Evolutionary conservation across 129 eudicot species (phyloP), one percentile per base, ranked within the genome.

Genomic region (Saussurea involucrata): DNA sequence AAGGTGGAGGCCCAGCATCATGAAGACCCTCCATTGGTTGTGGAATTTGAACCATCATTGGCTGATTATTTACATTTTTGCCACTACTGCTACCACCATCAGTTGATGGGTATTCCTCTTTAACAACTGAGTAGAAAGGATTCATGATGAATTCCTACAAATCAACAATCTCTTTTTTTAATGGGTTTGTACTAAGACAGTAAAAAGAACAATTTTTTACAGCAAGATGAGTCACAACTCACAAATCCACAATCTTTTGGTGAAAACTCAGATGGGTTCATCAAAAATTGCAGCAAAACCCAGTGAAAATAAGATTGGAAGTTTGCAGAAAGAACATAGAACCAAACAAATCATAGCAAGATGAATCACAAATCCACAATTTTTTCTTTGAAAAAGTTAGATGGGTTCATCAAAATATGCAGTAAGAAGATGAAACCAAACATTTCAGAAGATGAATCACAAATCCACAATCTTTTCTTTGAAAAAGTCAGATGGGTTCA

Each of bases 1-100:
- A 95, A 2, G 98, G 98, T 21, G 97, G 98, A 0, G 98, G 98
- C 2, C 97, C 98, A 66, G 74, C 69, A 33, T 91, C 98, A 74
- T 94, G 85, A 63, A 94, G 89, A 53, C 97, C 97, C 80, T 95
- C 97, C 89, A 83, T 91, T 71, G 98, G 97, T 82, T 81, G 89
- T 69, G 97, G 94, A 44, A 73, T 63, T 68, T 78, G 72, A 17
- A 61, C 71, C 77, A 40, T 34, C 73, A 28, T 46, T 24, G 63
- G 61, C 22, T 67, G 85, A 20, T 63, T 12, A 44, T 24, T 73
- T 44, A 20, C 73, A 64, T 21, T 71, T 32, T 13, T 68, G 24
- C 65, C 31, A 24, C 75, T 58, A 6, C 71, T 5, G 7, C 24
- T 18, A 4, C 57, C 69, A n/a, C 49, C 78, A 15, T 15, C 34